Evolutionary conservation across 1,284 basidiomycete species (phyloP), one percentile per base, ranked within the genome.

Genomic region (Stygiomarasmius scandens): DNA sequence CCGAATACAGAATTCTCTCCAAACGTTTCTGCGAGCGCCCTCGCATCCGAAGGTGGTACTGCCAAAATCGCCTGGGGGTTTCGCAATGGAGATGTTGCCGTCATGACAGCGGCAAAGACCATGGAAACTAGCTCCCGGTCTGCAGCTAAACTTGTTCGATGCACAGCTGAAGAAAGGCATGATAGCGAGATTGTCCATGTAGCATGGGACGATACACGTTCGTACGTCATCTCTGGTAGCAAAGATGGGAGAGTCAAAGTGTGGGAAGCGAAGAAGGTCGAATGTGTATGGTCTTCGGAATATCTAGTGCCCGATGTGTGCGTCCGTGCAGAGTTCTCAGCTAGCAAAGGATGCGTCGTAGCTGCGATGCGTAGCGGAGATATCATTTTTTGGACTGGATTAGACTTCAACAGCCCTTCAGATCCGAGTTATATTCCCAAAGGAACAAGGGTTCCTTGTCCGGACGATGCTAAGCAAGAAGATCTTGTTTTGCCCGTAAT

Each of bases 61-160:
- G 89, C 83, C 8, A 83, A 83, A 55, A 78, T 92, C 24, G 74
- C 85, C 6, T 95, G 93, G 93, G 93, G 92, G 1, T 89, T 85
- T 64, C 76, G 78, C 32, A 84, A 80, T 45, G 93, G 93, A 41
- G 82, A 86, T 56, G 79, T 95, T 8, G 80, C 85, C 0, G 75
- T 92, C 27, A 86, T 87, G 25, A 77, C 76, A 4, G 82, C 83
- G 0, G 73, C 73, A 16, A 80, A 78, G 38, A 82, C 82, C 19
- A 86, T 89, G 79, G 86, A 89, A 48, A 67, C 72, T 19, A 69
- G 70, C 22, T 77, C 72, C 29, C 66, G 82, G 45, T 74, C 78
- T 16, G 74, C 77, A 3, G 77, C 78, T 23, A 80, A 75, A 49
- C 71, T 84, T 55, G 67, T 75, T 25, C 73, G 77, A 57, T 87